Base-by-base conservation (phyloP, 1,139 yeast species). In the Sugiyamaella novakii region DNA sequence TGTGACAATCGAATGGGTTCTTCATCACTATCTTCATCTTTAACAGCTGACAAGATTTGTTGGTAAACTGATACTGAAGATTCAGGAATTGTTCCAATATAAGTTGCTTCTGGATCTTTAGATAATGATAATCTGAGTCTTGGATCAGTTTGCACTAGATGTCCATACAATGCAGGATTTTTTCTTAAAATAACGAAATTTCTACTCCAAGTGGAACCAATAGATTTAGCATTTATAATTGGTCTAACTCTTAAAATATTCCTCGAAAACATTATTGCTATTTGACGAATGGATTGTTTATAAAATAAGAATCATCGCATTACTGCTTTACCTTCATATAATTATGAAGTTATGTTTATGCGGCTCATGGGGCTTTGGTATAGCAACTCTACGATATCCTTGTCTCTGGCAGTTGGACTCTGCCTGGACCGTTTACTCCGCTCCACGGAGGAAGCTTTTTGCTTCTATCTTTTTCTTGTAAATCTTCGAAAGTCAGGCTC, bases 61-160 rank as follows among this genome's bases (percentile, higher is more conserved):
- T 56, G 44, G n/a, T 45, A 45, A 11, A 35, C 34, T 12, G 58
- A 54, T n/a, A 50, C 40, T 7, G 47, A 47, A 5, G 42, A 27
- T 4, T 50, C 53, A 2, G 58, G 55, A 21, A 52, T 53, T 10
- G 46, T 30, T 10, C 60, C 54, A 17, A 59, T 46, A 0, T 72
- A 71, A 12, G 70, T 53, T 4, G 64, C 61, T 2, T 34, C 22
- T n/a, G 61, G 55, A 15, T 54, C 48, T 14, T 46, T 48, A 6
- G 56, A 49, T 15, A 51, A 41, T 3, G 61, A 58, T 12, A 59
- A 38, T 14, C 40, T 45, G 6, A 55, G 36, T 17, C 43, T 27
- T 8, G 46, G 38, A 8, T 40, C 43, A 21, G 29, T 34, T 5
- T 46, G 34, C 11, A 41, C 38, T 5, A 46, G 50, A 17, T 59